Conservation (phyloP, 2,329 filamentous ascomycete species). For the Fusarium avenaceum region DNA sequence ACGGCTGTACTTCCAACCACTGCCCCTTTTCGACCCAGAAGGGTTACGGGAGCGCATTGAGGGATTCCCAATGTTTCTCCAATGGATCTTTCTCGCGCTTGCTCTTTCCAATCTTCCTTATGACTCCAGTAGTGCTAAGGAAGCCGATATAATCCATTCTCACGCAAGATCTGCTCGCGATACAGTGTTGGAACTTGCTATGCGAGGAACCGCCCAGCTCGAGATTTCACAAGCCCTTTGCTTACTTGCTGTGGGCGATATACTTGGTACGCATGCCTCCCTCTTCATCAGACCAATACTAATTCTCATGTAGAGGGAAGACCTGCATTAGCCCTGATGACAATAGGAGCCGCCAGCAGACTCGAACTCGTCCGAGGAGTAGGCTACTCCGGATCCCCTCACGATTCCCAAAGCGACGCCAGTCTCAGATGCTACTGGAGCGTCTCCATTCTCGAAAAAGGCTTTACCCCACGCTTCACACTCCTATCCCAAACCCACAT, state of each 20-base stretch:
- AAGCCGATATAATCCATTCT: conserved; percentile 27
- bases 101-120: conserved; percentile 18
- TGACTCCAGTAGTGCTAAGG: conserved; percentile 27
- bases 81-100: conserved; percentile 38
- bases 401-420: conserved; percentile 12
- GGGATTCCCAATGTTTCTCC: conserved; percentile 23
- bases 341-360: conserved; percentile 38
- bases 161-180: conserved; percentile 25
- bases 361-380: conserved; percentile 35
- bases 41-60: conserved; percentile 8
- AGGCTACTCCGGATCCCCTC: conserved; percentile 9
- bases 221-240: conserved; percentile 34
- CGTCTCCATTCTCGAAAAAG: conserved; percentile 40
- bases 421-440: conserved; percentile 44
- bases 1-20: conserved; percentile 42
- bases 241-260: conserved; percentile 19
- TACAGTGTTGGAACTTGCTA: conserved; percentile 25
- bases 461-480: conserved; percentile 33
- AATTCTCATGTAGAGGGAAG: conserved; percentile 24
- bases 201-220: conserved; percentile 29
- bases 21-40: conserved; percentile 36
- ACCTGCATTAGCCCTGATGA: conserved; percentile 39
- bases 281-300: accelerated
- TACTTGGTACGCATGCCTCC: conserved; percentile 3
- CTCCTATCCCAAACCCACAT: conserved; percentile 10